phyloP scores from a whole-genome alignment of 163 green algal species.

The Scenedesmus sp. region DNA sequence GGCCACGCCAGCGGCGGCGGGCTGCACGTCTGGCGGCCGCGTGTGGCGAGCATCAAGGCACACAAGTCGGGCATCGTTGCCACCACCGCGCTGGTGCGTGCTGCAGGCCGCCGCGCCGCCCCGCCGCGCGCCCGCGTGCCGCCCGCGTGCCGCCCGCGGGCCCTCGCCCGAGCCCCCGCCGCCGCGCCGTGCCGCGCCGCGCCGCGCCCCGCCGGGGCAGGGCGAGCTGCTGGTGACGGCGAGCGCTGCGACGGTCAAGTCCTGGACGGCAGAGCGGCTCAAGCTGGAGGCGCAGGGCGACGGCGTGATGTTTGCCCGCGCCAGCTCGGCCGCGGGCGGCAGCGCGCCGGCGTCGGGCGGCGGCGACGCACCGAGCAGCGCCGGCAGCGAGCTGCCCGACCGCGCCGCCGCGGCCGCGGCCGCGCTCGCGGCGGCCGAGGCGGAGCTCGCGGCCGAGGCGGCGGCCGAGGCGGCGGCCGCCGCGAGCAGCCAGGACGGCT shows the following conservation, averaged over 20 bases:
- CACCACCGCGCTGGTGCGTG: too few relatives aligned
- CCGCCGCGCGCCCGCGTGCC: too few relatives aligned
- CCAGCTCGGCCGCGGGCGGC: too few relatives aligned
- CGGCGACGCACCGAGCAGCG: too few relatives aligned
- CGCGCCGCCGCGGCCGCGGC: background rate
- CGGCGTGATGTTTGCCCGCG: slow-evolving; percentile 31
- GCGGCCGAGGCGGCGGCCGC: background rate
- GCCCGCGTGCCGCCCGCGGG: too few relatives aligned
- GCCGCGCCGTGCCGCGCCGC: too few relatives aligned
- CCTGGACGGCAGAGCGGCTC: slow-evolving; percentile 28
- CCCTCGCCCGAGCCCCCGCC: too few relatives aligned
- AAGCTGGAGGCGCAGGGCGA: slow-evolving; percentile 36
- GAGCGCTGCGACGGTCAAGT: slow-evolving; percentile 17
- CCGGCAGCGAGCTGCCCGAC: background rate
- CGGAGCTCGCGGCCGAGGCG: background rate
- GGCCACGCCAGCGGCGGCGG: background rate
- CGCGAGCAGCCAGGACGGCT: slow-evolving; percentile 13
- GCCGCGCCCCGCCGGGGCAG: slow-evolving; percentile 6
- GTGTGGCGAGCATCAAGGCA: slow-evolving; percentile 13
- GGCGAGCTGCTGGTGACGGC: slow-evolving; percentile 33
- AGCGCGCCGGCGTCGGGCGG: too few relatives aligned
- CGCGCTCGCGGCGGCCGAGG: background rate
- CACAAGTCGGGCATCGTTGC: slow-evolving; percentile 28
- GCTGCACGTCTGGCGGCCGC: slow-evolving; percentile 18
- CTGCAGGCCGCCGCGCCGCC: background rate